Evolutionary conservation across 1,139 yeast genomes (phyloP).

Genomic region (Schizosaccharomyces versatilis): DNA sequence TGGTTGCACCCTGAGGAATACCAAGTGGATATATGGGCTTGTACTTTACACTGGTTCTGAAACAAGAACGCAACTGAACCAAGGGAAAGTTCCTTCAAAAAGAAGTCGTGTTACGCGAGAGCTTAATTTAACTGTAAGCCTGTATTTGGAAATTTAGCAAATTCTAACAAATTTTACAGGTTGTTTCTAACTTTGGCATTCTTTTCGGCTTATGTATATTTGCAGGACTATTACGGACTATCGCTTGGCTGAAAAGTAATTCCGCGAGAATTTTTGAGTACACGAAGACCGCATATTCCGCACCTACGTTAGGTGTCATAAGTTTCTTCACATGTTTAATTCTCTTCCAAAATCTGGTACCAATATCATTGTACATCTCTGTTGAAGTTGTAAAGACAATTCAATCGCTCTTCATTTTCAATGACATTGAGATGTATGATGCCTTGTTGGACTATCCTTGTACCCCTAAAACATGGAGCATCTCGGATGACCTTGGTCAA

Average conservation of each 20-base stretch:
- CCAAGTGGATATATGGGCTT: conserved; percentile 80
- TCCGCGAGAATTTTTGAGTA: conserved; percentile 55
- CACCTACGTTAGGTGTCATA: conserved; percentile 62
- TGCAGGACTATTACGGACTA: conserved; percentile 65
- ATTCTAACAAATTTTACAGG: conserved; percentile 15
- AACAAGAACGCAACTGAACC: conserved; percentile 76
- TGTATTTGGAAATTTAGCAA: not conserved
- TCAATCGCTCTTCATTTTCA: conserved; percentile 81
- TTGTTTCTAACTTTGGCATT: conserved; percentile 45
- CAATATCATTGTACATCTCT: conserved; percentile 82
- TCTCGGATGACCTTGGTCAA: conserved; percentile 91
- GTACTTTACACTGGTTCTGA: conserved; percentile 80
- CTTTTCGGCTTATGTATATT: conserved; percentile 60
- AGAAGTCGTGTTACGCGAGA: conserved; percentile 63
- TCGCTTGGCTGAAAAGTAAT: conserved; percentile 34
- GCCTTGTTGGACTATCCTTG: conserved; percentile 77
- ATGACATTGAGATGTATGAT: conserved; percentile 73
- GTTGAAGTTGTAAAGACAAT: conserved; percentile 85
- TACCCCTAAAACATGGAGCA: conserved; percentile 89
- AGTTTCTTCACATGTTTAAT: conserved; percentile 78
- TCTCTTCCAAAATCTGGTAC: conserved; percentile 75
- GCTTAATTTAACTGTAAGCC: conserved; percentile 36
- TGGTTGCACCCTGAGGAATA: conserved; percentile 81
- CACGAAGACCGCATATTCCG: conserved; percentile 37
- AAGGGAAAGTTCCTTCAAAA: conserved; percentile 85